These are phyloP conservation scores for Cymodocea nodosa DNA, from an alignment of 116 monocot species.

Conservation along the genomic window DNA sequence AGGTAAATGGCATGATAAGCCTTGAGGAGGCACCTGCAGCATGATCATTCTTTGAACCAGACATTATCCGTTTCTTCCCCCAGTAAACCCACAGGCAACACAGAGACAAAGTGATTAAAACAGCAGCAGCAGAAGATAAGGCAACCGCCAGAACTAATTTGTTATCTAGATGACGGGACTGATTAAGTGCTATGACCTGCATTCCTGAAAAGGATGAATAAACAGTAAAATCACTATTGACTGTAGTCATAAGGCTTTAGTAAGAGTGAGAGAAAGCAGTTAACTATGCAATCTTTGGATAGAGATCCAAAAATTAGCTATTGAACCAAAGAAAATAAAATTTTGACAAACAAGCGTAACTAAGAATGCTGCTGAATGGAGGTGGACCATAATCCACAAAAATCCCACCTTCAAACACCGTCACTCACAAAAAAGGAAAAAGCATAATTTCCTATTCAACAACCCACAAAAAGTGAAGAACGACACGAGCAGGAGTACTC, in stretches of 20 bases:
- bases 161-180: slow-evolving; percentile 35
- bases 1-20: no score
- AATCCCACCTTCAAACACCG: not conserved
- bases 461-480: not conserved
- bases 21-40: not conserved
- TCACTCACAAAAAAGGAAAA: no score
- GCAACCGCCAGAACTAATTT: slow-evolving; percentile 33
- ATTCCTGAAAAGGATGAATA: slow-evolving; percentile 7
- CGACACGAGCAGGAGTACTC: not conserved
- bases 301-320: no score
- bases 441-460: not conserved
- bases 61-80: slow-evolving; percentile 22
- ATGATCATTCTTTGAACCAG: slow-evolving; percentile 21
- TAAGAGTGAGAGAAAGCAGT: no score
- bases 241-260: no score
- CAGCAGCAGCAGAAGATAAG: slow-evolving; percentile 27
- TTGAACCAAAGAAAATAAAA: not conserved
- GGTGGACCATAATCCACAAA: not conserved
- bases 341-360: not conserved
- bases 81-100: slow-evolving; percentile 35
- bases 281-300: no score
- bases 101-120: slow-evolving; percentile 22
- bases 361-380: not conserved
- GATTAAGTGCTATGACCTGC: not conserved
- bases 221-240: no score